These are phyloP conservation scores for Penicillium turbatum DNA, from an alignment of 495 filamentous ascomycete species.

Conservation along the genomic window DNA sequence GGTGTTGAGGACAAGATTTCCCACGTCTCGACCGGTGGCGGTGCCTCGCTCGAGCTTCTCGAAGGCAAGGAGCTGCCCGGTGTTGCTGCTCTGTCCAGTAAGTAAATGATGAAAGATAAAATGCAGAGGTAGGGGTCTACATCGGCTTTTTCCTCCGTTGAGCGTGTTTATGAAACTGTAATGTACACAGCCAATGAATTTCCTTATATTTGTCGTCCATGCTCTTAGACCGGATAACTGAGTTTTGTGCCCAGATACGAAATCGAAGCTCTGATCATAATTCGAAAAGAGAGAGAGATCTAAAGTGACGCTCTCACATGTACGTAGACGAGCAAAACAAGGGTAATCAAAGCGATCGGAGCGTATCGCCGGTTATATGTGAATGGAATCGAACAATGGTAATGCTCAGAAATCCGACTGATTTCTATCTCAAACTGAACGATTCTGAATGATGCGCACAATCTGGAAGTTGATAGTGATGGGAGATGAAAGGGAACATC, in stretches of 20 bases:
- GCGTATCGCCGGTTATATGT: background rate
- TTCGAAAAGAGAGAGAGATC: background rate
- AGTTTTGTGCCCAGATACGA: conserved; percentile 24
- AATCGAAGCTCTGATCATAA: conserved; percentile 22
- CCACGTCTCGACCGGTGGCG: conserved; percentile 96
- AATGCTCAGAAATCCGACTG: background rate
- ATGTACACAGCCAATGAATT: conserved; percentile 28
- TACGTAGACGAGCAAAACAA: background rate
- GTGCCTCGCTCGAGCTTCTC: conserved; percentile 89
- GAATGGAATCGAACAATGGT: background rate
- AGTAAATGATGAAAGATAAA: conserved; percentile 44
- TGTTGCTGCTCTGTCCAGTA: conserved; percentile 90
- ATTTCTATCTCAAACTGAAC: background rate
- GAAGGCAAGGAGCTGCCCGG: conserved; percentile 97
- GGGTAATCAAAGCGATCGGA: background rate
- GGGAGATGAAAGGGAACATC: background rate
- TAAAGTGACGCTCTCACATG: background rate
- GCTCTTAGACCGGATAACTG: conserved; percentile 6
- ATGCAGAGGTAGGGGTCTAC: background rate
- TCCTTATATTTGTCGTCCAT: conserved; percentile 4
- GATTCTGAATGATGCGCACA: background rate
- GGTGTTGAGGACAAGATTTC: conserved; percentile 92
- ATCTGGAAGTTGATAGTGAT: background rate
- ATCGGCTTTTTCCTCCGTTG: background rate
- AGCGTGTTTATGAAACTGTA: conserved; percentile 29